Conservation (phyloP, 2,329 filamentous ascomycete species). For the Dactylellina sp. region DNA sequence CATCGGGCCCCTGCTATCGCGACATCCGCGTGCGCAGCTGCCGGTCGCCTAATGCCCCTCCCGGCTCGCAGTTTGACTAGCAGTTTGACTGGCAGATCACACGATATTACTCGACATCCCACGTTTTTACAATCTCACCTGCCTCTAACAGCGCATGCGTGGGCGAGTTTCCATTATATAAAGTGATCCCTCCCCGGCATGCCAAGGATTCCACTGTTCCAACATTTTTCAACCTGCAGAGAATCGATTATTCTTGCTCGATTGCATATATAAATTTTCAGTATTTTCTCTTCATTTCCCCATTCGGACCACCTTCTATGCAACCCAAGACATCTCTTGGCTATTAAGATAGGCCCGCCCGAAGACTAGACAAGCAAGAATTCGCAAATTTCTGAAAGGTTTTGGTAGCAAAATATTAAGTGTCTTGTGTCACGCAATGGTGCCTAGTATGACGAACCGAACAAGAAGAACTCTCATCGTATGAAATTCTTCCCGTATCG, state of each 20-base stretch:
- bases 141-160: slow-evolving; percentile 22
- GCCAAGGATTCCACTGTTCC: slow-evolving; percentile 28
- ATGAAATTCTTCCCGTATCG: neutral
- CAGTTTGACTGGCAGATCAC: slow-evolving; percentile 8
- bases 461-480: neutral
- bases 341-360: too few species aligned
- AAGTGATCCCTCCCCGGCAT: slow-evolving; percentile 10
- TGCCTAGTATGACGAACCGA: slow-evolving; percentile 54
- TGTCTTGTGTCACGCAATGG: slow-evolving; percentile 57
- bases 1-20: slow-evolving; percentile 51
- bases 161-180: slow-evolving; percentile 34
- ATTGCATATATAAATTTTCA: slow-evolving; percentile 3
- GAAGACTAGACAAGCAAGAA: neutral
- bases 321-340: slow-evolving; percentile 12
- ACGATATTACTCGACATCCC: slow-evolving; percentile 23
- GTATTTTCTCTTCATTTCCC: slow-evolving; percentile 14
- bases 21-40: slow-evolving; percentile 53
- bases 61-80: slow-evolving; percentile 19
- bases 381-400: slow-evolving; percentile 2
- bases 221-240: slow-evolving; percentile 3
- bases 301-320: neutral
- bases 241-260: slow-evolving; percentile 21
- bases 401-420: slow-evolving; percentile 18
- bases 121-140: slow-evolving; percentile 35
- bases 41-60: slow-evolving; percentile 27